These are phyloP conservation scores for Penicillium turbatum DNA, from an alignment of 495 filamentous ascomycete species.

Conservation along the genomic window DNA sequence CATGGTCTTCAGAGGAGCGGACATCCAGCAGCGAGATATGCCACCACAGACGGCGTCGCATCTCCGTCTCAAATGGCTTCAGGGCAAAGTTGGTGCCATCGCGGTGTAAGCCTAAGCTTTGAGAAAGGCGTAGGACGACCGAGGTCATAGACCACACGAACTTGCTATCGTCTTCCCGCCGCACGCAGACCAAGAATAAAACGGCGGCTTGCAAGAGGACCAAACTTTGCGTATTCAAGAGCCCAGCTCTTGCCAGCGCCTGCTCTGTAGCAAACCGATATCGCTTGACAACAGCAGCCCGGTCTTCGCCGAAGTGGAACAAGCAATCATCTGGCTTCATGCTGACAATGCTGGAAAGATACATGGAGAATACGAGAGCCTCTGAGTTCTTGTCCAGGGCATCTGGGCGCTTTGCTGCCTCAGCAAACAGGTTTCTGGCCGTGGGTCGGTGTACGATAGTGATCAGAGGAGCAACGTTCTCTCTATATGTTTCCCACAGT, in stretches of 20 bases:
- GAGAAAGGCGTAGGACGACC: slow-evolving; percentile 72
- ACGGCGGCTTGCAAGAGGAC: slow-evolving; percentile 74
- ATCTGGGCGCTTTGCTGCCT: slow-evolving; percentile 48
- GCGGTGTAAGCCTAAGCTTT: slow-evolving; percentile 74
- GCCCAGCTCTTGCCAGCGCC: slow-evolving; percentile 66
- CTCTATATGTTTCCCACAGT: slow-evolving; percentile 64
- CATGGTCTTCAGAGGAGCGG: slow-evolving; percentile 78
- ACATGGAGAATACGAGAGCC: slow-evolving; percentile 73
- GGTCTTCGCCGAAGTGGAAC: slow-evolving; percentile 34
- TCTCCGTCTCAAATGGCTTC: slow-evolving; percentile 75
- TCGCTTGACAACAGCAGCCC: slow-evolving; percentile 47
- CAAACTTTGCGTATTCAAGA: slow-evolving; percentile 70
- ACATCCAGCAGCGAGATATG: slow-evolving; percentile 72
- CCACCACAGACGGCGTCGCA: slow-evolving; percentile 83
- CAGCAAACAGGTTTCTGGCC: slow-evolving; percentile 44
- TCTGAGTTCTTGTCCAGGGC: slow-evolving; percentile 58
- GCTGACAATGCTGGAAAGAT: slow-evolving; percentile 68
- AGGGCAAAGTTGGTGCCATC: slow-evolving; percentile 71
- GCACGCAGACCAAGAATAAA: slow-evolving; percentile 63
- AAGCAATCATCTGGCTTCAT: slow-evolving; percentile 48
- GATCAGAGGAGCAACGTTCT: slow-evolving; percentile 69
- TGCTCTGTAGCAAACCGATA: slow-evolving; percentile 82
- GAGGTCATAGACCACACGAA: slow-evolving; percentile 67
- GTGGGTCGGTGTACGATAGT: slow-evolving; percentile 64
- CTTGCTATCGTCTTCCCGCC: slow-evolving; percentile 60